Conservation (phyloP, 169 alveolate species). For the Plasmodium gonderi region DNA sequence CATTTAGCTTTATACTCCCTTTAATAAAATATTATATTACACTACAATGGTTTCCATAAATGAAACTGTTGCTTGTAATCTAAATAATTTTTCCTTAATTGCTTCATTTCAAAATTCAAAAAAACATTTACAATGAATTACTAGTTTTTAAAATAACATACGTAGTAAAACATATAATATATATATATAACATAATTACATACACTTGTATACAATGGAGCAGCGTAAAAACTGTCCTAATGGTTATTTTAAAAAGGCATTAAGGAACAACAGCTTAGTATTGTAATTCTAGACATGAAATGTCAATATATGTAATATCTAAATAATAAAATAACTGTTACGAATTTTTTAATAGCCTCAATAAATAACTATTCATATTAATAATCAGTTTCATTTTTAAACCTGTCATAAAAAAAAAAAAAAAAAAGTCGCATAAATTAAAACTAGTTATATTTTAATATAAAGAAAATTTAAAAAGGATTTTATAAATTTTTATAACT, state of each 20-base stretch:
- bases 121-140: not conserved
- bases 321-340: not conserved
- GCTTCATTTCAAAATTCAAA: not conserved
- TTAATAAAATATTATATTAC: slow-evolving; percentile 5
- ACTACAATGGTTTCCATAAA: slow-evolving; percentile 18
- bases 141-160: not conserved
- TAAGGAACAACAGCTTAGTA: not conserved
- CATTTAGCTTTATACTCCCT: slow-evolving; percentile 14
- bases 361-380: not conserved
- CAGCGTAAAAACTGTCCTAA: not conserved
- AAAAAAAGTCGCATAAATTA: not conserved
- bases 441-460: not conserved
- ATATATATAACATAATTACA: not conserved
- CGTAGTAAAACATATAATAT: not conserved
- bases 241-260: not conserved
- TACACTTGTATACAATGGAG: not conserved
- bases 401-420: not conserved
- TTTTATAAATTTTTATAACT: not conserved
- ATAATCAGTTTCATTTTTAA: not conserved
- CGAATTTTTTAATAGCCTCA: not conserved
- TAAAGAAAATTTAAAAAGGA: not conserved
- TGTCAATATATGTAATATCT: not conserved
- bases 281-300: not conserved
- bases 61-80: not conserved
- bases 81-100: not conserved